Evolutionary conservation across 148 eudicot species (phyloP), one percentile per base, ranked within the genome.

Genomic region (Amaranthus hypochondriacus): DNA sequence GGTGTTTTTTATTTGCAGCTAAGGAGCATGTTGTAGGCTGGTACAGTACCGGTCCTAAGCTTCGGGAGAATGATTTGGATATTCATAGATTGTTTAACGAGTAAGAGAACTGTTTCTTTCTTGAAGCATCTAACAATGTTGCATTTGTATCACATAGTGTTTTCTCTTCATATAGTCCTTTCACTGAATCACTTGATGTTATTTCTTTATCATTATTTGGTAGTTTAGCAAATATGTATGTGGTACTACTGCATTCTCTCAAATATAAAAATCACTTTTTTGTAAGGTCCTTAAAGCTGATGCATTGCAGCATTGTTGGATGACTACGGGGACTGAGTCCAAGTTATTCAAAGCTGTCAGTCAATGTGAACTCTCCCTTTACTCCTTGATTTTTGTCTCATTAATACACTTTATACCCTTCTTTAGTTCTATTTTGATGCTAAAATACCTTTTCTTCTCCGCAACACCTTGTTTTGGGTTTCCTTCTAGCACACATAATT

Each of bases 21-120:
- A 94, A 91, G 88, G 98, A 94, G 89, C 98, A 94, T 80, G 98
- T 94, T 54, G 89, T 94, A 44, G 98, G 98, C 42, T 94, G 98
- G 98, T 94, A 94, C 78, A 94, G 98, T 85, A 91, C 97, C 56
- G 97, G 98, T 13, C 98, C 98, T 43, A 94, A 94, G 85, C 83
- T 94, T 28, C 80, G 86, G 74, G 97, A 94, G 67, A 94, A 94
- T 87, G 98, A 94, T 79, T 81, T 92, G 18, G 91, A 85, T 71
- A 72, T 92, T 73, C 97, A 94, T 77, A 85, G 86, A 67, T 80
- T 94, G 71, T 94, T 94, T 66, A 87, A 77, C n/a, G 98, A 89
- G 98, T 94, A 91, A 83, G 97, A 73, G 71, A 72, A 39, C 48
- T 65, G 6, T 58, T 49, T 44, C 7, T 21, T 71, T n/a, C 2